Evolutionary conservation across 805 yeast species (phyloP).

Genomic region (Ascoidea asiatica): DNA sequence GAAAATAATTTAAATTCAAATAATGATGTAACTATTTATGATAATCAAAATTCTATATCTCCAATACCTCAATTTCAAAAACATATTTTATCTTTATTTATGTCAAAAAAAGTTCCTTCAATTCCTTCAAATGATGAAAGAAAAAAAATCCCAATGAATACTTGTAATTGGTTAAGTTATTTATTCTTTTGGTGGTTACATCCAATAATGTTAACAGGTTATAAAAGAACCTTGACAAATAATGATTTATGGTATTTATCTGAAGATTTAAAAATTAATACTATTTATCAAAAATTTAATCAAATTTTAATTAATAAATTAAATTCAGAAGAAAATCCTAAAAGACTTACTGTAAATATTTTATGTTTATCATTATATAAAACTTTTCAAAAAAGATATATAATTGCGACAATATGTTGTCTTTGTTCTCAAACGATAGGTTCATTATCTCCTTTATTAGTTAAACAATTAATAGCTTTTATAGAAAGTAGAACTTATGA

Average conservation of each 20-base stretch:
- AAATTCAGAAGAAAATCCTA: not conserved
- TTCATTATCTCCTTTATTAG: slow-evolving; percentile 38
- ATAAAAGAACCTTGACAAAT: slow-evolving; percentile 36
- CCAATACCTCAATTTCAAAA: slow-evolving; percentile 1
- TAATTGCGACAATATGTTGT: slow-evolving; percentile 26
- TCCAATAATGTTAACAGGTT: slow-evolving; percentile 37
- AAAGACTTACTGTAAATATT: no score
- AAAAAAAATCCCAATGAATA: not conserved
- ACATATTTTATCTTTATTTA: slow-evolving; percentile 7
- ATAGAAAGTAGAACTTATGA: slow-evolving; percentile 31
- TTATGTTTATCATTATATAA: slow-evolving; percentile 27
- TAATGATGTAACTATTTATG: not conserved
- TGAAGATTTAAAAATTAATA: slow-evolving; percentile 23
- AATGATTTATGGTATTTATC: slow-evolving; percentile 29
- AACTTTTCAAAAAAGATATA: slow-evolving; percentile 35
- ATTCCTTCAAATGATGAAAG: slow-evolving; percentile 21
- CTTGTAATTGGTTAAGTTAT: no score
- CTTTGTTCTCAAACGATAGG: slow-evolving; percentile 27
- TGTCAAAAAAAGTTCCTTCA: slow-evolving; percentile 23
- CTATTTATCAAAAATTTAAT: slow-evolving; percentile 23
- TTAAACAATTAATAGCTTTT: slow-evolving; percentile 37
- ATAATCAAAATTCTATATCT: not conserved
- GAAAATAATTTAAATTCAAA: not conserved
- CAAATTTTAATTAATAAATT: no score
- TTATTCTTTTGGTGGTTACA: slow-evolving; percentile 27